Base-by-base conservation (phyloP, 1,284 basidiomycete species). In the Puccinia polysora region DNA sequence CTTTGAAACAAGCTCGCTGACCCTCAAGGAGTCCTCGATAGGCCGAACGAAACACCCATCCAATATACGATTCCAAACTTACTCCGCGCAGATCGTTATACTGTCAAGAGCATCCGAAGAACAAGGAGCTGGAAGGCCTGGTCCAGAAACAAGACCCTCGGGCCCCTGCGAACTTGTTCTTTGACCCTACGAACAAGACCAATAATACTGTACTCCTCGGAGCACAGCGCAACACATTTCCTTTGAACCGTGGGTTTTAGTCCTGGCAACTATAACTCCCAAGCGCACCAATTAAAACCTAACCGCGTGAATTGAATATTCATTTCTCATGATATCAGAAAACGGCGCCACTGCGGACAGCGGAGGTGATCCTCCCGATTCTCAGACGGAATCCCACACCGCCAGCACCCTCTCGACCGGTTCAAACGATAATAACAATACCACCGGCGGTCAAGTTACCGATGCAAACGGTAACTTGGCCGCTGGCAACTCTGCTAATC, bases 81-180 rank as follows among this genome's bases (percentile, higher is more conserved):
- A 38, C 32, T 14, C 23, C 18, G 25, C 56, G 68, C 10, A 70
- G 62, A 25, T 70, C 68, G 45, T 56, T 70, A 7, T 70, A 70
- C n/a, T 70, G 68, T 28, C 47, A n/a, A 28, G 50, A 60, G 34
- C 2, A 43, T 14, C 56, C 68, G 1, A 70, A 53, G 49, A 49
- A 50, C n/a, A 18, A 10, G 2, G 55, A 70, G 58, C 49, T 62
- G 7, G 49, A 49, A 23, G 68, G 68, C 32, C 40, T 70, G 1
- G 32, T 52, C 14, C 68, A 70, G 43, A 28, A 30, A n/a, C 68
- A 70, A 50, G 58, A 70, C 43, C 68, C 68, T 10, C 34, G 25
- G 25, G 62, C 60, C 30, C 23, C 34, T n/a, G 58, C 56, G 3
- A 6, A 45, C 6, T 38, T 70, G 14, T 70, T 70, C 38, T 70